Conservation (phyloP, 2,329 filamentous ascomycete genomes). For the Huntiella bhutanensis region DNA sequence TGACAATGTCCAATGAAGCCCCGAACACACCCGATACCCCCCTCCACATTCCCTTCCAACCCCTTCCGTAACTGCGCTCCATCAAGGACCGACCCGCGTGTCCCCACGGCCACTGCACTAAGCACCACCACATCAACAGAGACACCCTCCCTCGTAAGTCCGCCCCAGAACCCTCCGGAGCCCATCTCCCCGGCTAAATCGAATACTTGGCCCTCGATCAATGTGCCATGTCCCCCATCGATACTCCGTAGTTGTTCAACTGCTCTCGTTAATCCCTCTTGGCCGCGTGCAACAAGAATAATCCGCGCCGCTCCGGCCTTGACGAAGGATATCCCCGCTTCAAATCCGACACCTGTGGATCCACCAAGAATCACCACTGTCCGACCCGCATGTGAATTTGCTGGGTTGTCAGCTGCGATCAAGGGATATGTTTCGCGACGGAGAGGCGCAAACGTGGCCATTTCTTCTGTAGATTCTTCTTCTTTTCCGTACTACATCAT, state of each 20-base stretch:
- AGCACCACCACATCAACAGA: slow-evolving; percentile 17
- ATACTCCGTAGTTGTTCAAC: slow-evolving; percentile 12
- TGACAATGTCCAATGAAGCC: slow-evolving; percentile 1
- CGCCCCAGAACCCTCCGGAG: slow-evolving; percentile 18
- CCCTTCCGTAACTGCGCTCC: slow-evolving; percentile 9
- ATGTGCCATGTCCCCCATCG: background rate
- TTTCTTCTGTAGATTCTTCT: background rate
- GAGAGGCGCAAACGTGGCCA: slow-evolving; percentile 6
- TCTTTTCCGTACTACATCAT: too few species aligned
- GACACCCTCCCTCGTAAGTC: slow-evolving; percentile 8
- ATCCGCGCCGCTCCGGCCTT: slow-evolving; percentile 21
- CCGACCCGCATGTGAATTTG: slow-evolving; percentile 23
- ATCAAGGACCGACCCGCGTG: slow-evolving; percentile 3
- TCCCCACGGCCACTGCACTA: slow-evolving; percentile 13
- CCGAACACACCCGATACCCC: slow-evolving; percentile 9
- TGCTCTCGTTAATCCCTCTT: slow-evolving; percentile 15
- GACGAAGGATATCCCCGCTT: slow-evolving; percentile 38
- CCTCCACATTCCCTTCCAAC: slow-evolving; percentile 8
- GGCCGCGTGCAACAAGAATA: slow-evolving; percentile 22
- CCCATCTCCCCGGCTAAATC: slow-evolving; percentile 14
- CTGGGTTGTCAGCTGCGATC: slow-evolving; percentile 20
- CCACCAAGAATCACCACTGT: slow-evolving; percentile 49
- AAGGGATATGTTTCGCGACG: slow-evolving; percentile 20
- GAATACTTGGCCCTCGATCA: slow-evolving; percentile 13
- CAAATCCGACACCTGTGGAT: slow-evolving; percentile 45